Evolutionary conservation across 257 asterid genomes (phyloP).

Genomic region (Solanum arcanum): DNA sequence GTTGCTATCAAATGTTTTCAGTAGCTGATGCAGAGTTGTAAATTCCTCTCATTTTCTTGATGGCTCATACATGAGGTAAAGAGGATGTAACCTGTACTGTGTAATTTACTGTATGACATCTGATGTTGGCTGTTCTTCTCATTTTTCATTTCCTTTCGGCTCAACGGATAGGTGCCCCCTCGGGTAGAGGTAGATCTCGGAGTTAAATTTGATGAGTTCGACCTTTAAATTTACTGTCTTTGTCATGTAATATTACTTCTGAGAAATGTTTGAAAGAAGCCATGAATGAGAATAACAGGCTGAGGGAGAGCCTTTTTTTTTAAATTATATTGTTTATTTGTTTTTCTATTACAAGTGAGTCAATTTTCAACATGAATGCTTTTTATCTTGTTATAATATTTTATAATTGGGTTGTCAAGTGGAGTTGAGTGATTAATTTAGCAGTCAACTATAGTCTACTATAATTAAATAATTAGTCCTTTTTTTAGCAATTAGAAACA

Average conservation of each 20-base stretch:
- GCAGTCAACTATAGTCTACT: neutral
- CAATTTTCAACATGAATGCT: neutral
- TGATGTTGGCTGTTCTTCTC: neutral
- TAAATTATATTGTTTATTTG: neutral
- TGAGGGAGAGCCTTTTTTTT: neutral
- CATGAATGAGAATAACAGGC: neutral
- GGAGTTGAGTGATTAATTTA: neutral
- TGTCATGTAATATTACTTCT: neutral
- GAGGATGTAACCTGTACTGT: neutral
- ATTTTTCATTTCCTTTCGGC: neutral
- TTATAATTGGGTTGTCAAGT: neutral
- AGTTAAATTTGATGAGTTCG: neutral
- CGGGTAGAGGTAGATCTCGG: neutral
- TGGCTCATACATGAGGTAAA: neutral
- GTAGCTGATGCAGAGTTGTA: neutral
- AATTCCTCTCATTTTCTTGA: neutral
- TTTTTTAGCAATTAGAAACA: neutral
- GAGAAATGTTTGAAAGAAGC: neutral
- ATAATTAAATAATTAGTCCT: neutral
- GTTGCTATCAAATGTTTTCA: neutral
- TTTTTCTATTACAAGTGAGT: neutral
- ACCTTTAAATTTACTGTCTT: neutral
- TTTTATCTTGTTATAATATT: neutral
- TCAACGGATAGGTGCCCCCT: neutral
- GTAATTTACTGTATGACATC: neutral